Evolutionary conservation across 345 rosid genomes (phyloP).

Genomic region (Anastatica hierochuntica): DNA sequence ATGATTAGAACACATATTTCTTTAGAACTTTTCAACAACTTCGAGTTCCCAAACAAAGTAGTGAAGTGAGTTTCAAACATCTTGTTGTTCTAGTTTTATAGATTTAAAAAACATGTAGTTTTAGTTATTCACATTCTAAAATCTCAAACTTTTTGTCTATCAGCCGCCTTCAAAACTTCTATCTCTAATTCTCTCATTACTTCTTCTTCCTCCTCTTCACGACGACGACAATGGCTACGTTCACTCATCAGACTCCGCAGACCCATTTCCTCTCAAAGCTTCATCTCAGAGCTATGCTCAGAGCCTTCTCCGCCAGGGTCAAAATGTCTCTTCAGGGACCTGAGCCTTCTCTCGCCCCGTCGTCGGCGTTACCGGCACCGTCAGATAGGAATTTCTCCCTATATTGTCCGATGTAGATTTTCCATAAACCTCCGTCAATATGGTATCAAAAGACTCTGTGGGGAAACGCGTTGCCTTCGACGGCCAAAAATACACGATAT

Average conservation of each 20-base stretch:
- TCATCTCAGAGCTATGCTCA: conserved; percentile 21
- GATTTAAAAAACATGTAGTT: not conserved
- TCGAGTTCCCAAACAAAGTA: not conserved
- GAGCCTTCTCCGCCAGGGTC: conserved; percentile 36
- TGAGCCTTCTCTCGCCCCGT: conserved; percentile 81
- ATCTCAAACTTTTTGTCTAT: not conserved
- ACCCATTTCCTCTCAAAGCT: conserved; percentile 29
- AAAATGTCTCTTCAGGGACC: conserved; percentile 76
- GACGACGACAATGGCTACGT: conserved; percentile 28
- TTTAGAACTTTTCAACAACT: not conserved
- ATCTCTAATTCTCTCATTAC: not conserved
- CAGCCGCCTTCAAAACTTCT: conserved; percentile 28
- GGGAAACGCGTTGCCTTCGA: too few relatives aligned
- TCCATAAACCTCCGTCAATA: conserved; percentile 88
- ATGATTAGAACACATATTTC: not conserved
- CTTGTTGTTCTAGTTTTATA: not conserved
- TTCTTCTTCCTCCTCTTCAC: too few relatives aligned
- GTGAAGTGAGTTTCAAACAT: not conserved
- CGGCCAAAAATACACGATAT: too few relatives aligned
- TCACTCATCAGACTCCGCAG: conserved; percentile 25
- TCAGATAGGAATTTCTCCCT: conserved; percentile 83
- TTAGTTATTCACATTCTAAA: not conserved
- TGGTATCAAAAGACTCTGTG: too few relatives aligned
- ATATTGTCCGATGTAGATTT: conserved; percentile 78
- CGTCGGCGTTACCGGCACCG: conserved; percentile 91